phyloP scores from a whole-genome alignment of 2,329 filamentous ascomycete genomes.

The Penicillium sp. region DNA sequence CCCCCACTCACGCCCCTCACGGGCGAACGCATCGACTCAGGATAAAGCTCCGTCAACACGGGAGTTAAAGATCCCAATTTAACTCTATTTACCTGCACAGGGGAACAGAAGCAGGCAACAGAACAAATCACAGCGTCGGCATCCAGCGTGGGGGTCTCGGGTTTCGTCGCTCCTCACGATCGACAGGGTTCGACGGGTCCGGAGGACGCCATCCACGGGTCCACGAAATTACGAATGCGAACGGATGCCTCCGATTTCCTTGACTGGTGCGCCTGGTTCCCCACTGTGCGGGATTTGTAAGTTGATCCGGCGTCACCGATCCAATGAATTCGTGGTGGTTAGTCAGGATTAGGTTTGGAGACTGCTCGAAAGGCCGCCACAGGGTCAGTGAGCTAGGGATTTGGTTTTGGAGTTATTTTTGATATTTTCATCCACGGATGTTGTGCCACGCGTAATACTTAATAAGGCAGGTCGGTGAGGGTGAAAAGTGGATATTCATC shows the following conservation, averaged over 20 bases:
- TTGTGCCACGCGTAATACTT: not conserved
- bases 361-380: not conserved
- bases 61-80: constrained; percentile 2
- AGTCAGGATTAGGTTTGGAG: not conserved
- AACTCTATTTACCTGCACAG: constrained; percentile 13
- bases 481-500: not conserved
- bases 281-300: constrained; percentile 13
- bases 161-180: constrained; percentile 14
- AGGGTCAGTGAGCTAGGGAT: not conserved
- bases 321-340: constrained; percentile 3
- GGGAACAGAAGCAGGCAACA: not conserved
- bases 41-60: constrained; percentile 2
- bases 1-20: constrained; percentile 8
- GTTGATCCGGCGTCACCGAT: constrained; percentile 18
- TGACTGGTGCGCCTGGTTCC: not conserved
- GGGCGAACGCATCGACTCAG: constrained; percentile 15
- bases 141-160: constrained; percentile 6
- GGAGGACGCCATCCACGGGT: constrained; percentile 17
- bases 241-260: constrained; percentile 9
- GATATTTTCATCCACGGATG: not conserved
- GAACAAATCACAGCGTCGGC: constrained; percentile 23
- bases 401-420: not conserved
- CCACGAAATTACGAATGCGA: constrained; percentile 13
- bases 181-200: constrained; percentile 27
- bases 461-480: constrained; percentile 14